Base-by-base conservation (phyloP, 495 filamentous ascomycete species). In the Cladorrhinum samala region DNA sequence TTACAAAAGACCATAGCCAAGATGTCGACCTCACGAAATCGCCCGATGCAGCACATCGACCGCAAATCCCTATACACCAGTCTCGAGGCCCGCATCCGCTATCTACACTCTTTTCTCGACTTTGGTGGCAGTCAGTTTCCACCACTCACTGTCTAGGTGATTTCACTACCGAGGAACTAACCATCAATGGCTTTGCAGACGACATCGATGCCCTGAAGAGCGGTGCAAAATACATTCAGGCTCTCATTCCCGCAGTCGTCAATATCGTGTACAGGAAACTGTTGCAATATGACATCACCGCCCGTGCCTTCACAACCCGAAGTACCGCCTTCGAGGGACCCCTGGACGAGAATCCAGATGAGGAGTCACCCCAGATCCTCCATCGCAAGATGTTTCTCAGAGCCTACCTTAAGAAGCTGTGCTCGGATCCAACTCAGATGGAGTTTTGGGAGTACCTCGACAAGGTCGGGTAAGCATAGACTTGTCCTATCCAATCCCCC, bases 181-280 rank as follows among this genome's bases (percentile, higher is more conserved):
- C n/a, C n/a, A n/a, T n/a, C n/a, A n/a, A n/a, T n/a, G n/a, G 16
- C 37, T 16, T 18, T 1, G 20, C 59, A 87, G 85, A 70, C 47
- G 86, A 90, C 61, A 76, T 84, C 55, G 83, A 85, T 54, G 85
- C 85, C 23, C 76, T 90, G 30, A 62, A 74, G 7, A 67, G 72
- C n/a, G 85, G 83, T 38, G 67, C 74, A 46, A 87, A 86, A 62
- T 87, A 88, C 69, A 82, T 89, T 68, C 85, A 86, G 57, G 79
- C 83, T 16, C 73, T 89, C 40, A 87, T 88, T 45, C 86, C 86
- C 0, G 84, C 80, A 9, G 72, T 83, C 23, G 80, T 83, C 65
- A 88, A 87, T 64, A 83, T 88, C 50, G 84, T 89, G n/a, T 90
- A 89, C 69, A 82, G 81, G 46, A 88, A 90, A 61, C 75, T 90